These are phyloP conservation scores for Cucurbita moschata DNA, from an alignment of 306 rosid species.

Conservation along the genomic window DNA sequence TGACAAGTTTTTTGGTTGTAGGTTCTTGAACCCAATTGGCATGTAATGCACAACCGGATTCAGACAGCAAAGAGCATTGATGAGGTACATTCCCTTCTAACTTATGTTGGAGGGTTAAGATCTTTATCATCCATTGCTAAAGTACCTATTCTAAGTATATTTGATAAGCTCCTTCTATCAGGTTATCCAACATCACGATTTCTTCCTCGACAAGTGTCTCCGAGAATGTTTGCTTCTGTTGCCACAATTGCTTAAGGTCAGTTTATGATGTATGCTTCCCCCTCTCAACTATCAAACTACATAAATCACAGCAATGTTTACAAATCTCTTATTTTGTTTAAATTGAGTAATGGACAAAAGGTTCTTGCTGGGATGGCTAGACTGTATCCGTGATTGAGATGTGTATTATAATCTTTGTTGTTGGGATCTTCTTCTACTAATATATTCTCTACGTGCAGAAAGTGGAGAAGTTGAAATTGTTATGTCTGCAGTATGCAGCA, in stretches of 20 bases:
- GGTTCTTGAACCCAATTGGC: conserved; percentile 99
- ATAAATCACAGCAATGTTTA: neutral
- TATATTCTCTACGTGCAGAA: conserved; percentile 43
- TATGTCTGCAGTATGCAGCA: conserved; percentile 86
- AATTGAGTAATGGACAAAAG: neutral
- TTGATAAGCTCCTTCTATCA: conserved; percentile 30
- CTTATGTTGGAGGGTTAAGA: neutral
- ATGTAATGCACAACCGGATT: conserved; percentile 72
- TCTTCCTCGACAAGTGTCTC: conserved; percentile 86
- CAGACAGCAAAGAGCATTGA: conserved; percentile 89
- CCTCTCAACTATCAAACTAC: neutral
- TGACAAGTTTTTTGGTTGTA: conserved; percentile 11
- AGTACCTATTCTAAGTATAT: neutral
- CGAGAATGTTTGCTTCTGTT: conserved; percentile 87
- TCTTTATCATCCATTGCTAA: neutral
- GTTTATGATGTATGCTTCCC: conserved; percentile 10
- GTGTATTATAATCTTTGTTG: neutral
- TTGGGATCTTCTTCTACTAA: neutral
- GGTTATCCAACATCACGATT: conserved; percentile 92
- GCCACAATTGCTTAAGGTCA: conserved; percentile 85
- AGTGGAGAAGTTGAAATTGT: conserved; percentile 65
- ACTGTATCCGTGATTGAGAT: neutral
- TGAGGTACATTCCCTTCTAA: conserved; percentile 34
- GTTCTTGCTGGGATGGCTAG: neutral
- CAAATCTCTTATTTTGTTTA: neutral